Conservation (phyloP, 2,329 filamentous ascomycete species). For the Rutstroemia sp. region DNA sequence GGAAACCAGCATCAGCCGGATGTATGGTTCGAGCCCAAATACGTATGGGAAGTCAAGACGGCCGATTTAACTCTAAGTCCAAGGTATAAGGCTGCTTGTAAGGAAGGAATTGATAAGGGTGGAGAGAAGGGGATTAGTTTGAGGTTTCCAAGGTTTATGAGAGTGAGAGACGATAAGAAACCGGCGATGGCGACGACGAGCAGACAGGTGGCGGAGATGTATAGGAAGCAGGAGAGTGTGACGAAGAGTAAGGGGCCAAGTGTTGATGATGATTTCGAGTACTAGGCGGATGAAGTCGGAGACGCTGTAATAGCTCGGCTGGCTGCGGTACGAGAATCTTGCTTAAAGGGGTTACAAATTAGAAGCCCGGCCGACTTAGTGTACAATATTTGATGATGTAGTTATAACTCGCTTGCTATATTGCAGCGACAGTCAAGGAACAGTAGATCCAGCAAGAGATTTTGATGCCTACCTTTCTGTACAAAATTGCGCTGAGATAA, state of each 20-base stretch:
- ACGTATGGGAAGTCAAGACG: slow-evolving; percentile 97
- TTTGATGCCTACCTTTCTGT: too few relatives aligned
- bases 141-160: slow-evolving; percentile 89
- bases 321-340: too few relatives aligned
- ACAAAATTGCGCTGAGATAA: too few relatives aligned
- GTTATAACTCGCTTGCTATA: too few relatives aligned
- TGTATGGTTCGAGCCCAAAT: slow-evolving; percentile 93
- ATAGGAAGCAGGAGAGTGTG: slow-evolving; percentile 82
- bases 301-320: background rate
- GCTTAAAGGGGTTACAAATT: too few relatives aligned
- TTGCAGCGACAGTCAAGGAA: too few relatives aligned
- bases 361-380: too few relatives aligned
- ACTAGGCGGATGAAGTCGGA: slow-evolving; percentile 40
- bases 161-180: slow-evolving; percentile 90
- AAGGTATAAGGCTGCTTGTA: slow-evolving; percentile 82
- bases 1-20: slow-evolving; percentile 92
- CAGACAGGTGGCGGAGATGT: slow-evolving; percentile 92
- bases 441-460: too few relatives aligned
- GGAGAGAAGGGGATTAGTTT: slow-evolving; percentile 78
- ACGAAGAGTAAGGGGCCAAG: slow-evolving; percentile 76
- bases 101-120: slow-evolving; percentile 66
- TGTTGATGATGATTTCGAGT: slow-evolving; percentile 97
- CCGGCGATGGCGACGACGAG: slow-evolving; percentile 80
- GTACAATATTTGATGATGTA: too few relatives aligned
- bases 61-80: slow-evolving; percentile 91